Evolutionary conservation across 2,329 filamentous ascomycete genomes (phyloP).

Genomic region (Mycosphaerella arachidis): DNA sequence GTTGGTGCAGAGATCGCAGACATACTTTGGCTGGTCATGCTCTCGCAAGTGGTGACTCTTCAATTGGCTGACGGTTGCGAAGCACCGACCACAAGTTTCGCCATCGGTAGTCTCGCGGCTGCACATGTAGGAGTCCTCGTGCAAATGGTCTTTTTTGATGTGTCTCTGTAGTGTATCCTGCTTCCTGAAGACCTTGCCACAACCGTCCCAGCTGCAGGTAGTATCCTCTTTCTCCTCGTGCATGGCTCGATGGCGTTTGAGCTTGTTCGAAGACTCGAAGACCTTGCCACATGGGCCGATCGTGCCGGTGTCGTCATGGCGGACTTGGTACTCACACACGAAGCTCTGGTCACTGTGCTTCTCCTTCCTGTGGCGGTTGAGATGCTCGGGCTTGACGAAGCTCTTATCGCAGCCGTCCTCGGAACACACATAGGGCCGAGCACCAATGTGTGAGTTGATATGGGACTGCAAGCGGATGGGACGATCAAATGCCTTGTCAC

Average conservation of each 20-base stretch:
- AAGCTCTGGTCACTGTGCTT: slow-evolving; percentile 71
- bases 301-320: slow-evolving; percentile 13
- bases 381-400: slow-evolving; percentile 80
- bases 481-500: slow-evolving; percentile 80
- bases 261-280: slow-evolving; percentile 73
- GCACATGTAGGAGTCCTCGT: slow-evolving; percentile 68
- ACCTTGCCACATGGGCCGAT: slow-evolving; percentile 66
- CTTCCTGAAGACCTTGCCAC: slow-evolving; percentile 82
- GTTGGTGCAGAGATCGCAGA: slow-evolving; percentile 67
- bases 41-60: slow-evolving; percentile 65
- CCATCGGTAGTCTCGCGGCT: slow-evolving; percentile 49
- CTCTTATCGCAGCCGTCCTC: slow-evolving; percentile 71
- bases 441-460: slow-evolving; percentile 77
- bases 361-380: slow-evolving; percentile 79
- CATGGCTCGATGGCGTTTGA: slow-evolving; percentile 71
- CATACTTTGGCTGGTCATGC: slow-evolving; percentile 65
- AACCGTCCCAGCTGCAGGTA: slow-evolving; percentile 51
- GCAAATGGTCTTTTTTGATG: slow-evolving; percentile 69
- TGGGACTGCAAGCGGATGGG: slow-evolving; percentile 77
- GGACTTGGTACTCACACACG: slow-evolving; percentile 56
- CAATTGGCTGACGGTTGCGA: slow-evolving; percentile 68
- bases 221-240: slow-evolving; percentile 66
- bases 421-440: slow-evolving; percentile 71
- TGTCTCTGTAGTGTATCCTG: slow-evolving; percentile 81
- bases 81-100: slow-evolving; percentile 60